These are phyloP conservation scores for Sporisorium sorghi DNA, from an alignment of 1,284 basidiomycete genomes.

Conservation along the genomic window DNA sequence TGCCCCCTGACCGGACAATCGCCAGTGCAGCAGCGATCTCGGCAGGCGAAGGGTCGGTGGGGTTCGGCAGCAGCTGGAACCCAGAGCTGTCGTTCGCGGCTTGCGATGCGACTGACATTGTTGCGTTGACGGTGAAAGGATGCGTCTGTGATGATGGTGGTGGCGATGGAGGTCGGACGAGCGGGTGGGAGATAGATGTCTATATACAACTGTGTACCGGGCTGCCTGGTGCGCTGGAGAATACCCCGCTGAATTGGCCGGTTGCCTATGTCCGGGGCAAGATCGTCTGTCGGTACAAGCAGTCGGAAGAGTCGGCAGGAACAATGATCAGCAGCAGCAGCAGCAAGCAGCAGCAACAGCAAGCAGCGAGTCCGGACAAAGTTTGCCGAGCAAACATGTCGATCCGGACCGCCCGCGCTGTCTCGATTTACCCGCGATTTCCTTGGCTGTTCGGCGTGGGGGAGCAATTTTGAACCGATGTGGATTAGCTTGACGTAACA, in stretches of 20 bases:
- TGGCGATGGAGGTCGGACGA: too few relatives aligned
- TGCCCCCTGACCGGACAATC: slow-evolving; percentile 27
- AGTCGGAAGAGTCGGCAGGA: too few relatives aligned
- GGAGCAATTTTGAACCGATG: neutral
- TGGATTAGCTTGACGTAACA: too few relatives aligned
- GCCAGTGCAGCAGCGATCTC: slow-evolving; percentile 29
- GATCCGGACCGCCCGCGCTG: too few relatives aligned
- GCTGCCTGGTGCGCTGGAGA: too few relatives aligned
- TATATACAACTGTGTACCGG: too few relatives aligned
- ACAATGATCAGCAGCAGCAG: too few relatives aligned
- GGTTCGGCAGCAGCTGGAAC: slow-evolving; percentile 34
- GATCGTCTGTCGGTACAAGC: too few relatives aligned
- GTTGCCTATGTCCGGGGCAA: neutral
- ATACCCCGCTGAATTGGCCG: neutral
- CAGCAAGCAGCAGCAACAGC: neutral
- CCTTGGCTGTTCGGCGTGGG: neutral
- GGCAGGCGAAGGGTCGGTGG: slow-evolving; percentile 15
- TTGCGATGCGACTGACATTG: slow-evolving; percentile 29
- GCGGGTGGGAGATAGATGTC: too few relatives aligned
- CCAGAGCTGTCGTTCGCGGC: slow-evolving; percentile 21
- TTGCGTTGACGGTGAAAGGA: neutral
- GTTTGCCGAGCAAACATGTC: neutral
- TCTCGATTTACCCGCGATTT: neutral
- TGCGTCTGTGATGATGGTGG: neutral
- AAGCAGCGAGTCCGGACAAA: neutral